phyloP scores from a whole-genome alignment of 2,329 filamentous ascomycete genomes.

The Fusarium proliferatum region DNA sequence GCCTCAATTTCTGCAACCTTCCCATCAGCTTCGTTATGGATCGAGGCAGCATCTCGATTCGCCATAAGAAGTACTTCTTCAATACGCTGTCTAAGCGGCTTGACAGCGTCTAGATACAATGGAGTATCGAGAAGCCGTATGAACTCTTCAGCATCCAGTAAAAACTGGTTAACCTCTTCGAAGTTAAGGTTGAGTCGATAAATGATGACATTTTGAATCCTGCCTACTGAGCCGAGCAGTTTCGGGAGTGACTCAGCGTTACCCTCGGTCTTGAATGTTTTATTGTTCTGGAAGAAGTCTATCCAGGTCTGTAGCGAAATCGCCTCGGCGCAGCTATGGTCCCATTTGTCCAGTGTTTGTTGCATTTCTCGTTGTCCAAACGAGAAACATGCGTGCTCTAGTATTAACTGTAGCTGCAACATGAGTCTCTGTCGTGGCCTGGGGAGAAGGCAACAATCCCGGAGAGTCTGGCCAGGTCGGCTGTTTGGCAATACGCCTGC shows the following conservation, averaged over 20 bases:
- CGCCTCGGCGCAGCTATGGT: not conserved
- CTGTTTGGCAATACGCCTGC: too few species aligned
- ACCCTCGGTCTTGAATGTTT: not conserved
- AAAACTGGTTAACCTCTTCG: rapidly evolving
- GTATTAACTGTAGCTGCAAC: not conserved
- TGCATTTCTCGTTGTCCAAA: not conserved
- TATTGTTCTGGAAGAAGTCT: not conserved
- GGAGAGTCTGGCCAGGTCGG: not conserved
- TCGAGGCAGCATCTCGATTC: not conserved
- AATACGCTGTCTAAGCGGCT: not conserved
- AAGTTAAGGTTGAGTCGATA: not conserved
- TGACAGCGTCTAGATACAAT: not conserved
- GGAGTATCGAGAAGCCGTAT: not conserved
- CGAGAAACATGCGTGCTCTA: not conserved
- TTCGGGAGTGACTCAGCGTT: not conserved
- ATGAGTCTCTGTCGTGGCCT: not conserved
- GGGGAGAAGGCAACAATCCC: not conserved
- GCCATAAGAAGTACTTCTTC: not conserved
- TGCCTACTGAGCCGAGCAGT: not conserved
- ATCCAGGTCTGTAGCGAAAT: not conserved
- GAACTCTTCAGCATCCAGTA: not conserved
- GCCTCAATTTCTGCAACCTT: not conserved
- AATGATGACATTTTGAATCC: not conserved
- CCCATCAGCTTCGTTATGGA: not conserved
- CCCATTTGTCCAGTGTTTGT: not conserved